Evolutionary conservation across 495 filamentous ascomycete species (phyloP).

Genomic region (Neurospora sp.): DNA sequence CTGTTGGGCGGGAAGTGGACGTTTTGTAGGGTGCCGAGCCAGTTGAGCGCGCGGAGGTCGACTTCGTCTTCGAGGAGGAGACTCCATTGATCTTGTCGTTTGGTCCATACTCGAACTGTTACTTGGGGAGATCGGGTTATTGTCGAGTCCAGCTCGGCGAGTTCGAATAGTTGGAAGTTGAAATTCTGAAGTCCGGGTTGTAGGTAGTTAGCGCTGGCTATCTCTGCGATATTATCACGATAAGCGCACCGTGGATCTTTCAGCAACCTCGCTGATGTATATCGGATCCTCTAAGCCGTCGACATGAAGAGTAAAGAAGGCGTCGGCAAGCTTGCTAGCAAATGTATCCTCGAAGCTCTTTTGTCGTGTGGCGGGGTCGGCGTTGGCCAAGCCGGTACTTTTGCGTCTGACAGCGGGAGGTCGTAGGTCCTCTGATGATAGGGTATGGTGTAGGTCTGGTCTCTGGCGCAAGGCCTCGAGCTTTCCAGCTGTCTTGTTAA

Average conservation of each 20-base stretch:
- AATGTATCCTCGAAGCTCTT: slow-evolving; percentile 65
- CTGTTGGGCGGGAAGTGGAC: slow-evolving; percentile 77
- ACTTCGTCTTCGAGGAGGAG: slow-evolving; percentile 64
- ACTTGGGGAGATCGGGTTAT: slow-evolving; percentile 55
- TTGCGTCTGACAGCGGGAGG: slow-evolving; percentile 43
- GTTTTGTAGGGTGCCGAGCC: slow-evolving; percentile 68
- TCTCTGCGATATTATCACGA: neutral
- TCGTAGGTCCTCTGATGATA: slow-evolving; percentile 59
- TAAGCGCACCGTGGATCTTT: slow-evolving; percentile 54
- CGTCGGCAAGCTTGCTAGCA: slow-evolving; percentile 65
- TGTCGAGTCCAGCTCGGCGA: slow-evolving; percentile 53
- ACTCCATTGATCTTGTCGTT: slow-evolving; percentile 47
- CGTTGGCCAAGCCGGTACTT: slow-evolving; percentile 60
- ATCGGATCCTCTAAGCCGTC: slow-evolving; percentile 56
- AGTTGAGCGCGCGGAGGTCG: slow-evolving; percentile 61
- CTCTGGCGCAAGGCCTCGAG: slow-evolving; percentile 47
- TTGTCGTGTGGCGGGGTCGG: slow-evolving; percentile 59
- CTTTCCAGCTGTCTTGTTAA: slow-evolving; percentile 65
- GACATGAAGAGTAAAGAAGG: slow-evolving; percentile 80
- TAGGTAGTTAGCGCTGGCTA: neutral
- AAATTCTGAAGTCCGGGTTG: slow-evolving; percentile 48
- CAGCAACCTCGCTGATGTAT: slow-evolving; percentile 79
- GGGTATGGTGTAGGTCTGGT: slow-evolving; percentile 51
- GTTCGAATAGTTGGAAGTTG: slow-evolving; percentile 78
- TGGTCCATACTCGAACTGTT: slow-evolving; percentile 69